Evolutionary conservation across 1,284 basidiomycete species (phyloP).

Genomic region (Trichosporon sp.): DNA sequence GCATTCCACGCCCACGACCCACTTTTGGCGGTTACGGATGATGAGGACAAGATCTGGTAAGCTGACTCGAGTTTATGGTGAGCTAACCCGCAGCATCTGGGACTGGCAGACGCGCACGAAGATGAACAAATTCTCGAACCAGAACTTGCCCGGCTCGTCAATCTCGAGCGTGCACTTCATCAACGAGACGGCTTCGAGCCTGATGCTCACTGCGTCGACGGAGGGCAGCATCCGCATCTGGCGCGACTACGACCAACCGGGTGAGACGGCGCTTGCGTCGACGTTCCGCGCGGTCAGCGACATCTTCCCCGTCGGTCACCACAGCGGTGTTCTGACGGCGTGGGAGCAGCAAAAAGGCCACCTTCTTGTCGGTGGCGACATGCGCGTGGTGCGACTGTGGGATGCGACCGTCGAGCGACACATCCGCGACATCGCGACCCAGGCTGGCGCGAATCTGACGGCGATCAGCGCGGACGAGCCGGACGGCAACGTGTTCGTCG

Average conservation of each 20-base stretch:
- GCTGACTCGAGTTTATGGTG: conserved; percentile 36
- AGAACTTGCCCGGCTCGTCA: conserved; percentile 76
- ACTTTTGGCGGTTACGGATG: conserved; percentile 82
- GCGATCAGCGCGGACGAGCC: conserved; percentile 75
- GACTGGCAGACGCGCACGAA: conserved; percentile 85
- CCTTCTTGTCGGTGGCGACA: conserved; percentile 87
- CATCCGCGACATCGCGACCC: conserved; percentile 73
- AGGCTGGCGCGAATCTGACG: conserved; percentile 86
- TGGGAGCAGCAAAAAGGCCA: conserved; percentile 92
- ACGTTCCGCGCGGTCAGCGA: conserved; percentile 89
- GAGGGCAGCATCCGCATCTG: conserved; percentile 91
- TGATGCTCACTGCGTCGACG: conserved; percentile 84
- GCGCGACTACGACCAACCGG: conserved; percentile 71
- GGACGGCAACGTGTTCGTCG: conserved; percentile 78
- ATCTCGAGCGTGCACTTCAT: conserved; percentile 92
- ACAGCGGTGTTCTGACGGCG: conserved; percentile 80
- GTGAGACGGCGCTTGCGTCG: conserved; percentile 77
- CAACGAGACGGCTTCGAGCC: conserved; percentile 91
- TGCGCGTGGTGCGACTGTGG: conserved; percentile 87
- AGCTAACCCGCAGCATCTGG: conserved; percentile 69
- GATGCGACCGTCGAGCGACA: conserved; percentile 90
- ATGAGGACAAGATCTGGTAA: conserved; percentile 81
- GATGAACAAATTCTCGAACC: conserved; percentile 83
- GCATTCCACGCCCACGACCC: conserved; percentile 92
- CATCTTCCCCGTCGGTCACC: conserved; percentile 65